Evolutionary conservation across 768 basidiomycete genomes (phyloP), one percentile per base, ranked within the genome.

Genomic region (Asterophora lycoperdoides): DNA sequence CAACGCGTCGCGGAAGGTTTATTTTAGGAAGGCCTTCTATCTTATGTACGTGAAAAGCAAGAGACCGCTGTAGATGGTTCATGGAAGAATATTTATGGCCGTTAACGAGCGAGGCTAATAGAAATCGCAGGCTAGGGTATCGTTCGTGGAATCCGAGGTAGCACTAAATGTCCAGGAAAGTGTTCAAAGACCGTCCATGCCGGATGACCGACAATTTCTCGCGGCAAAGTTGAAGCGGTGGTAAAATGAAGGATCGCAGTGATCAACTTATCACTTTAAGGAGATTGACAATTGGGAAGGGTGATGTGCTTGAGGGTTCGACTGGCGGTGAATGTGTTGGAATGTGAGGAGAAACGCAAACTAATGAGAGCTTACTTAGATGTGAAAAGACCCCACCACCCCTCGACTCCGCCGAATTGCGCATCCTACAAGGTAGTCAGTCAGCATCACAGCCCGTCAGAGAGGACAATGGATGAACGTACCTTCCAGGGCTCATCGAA

Each of bases 401-500:
- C 75, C 62, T 76, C 92, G 36, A 93, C 91, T 53, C 92, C 92
- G 55, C 91, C 92, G 56, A 79, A 94, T 60, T 75, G 60, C 1
- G 54, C 60, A 57, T 79, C 78, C 80, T 84, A 46, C 20, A 55
- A 34, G 34, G 34, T 37, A 29, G 30, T 54, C 48, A 48, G 10
- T 54, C 48, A 48, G 10, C 53, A 29, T 32, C 17, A 4, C n/a
- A 23, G 45, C 46, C 19, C 5, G 33, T 17, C 20, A 35, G 7
- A 18, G 15, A 5, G 19, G 20, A 40, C 33, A 32, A 44, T 18
- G 10, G 11, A 56, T 54, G 8, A 23, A 52, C 75, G 58, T 55
- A 78, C 80, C 74, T 93, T 91, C 91, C 89, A 93, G 28, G 72
- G 66, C 64, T 93, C 88, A 60, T 94, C 91, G 52, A 79, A 81